Base-by-base conservation (phyloP, 139 green algal species). In the Picochlorum sp. region DNA sequence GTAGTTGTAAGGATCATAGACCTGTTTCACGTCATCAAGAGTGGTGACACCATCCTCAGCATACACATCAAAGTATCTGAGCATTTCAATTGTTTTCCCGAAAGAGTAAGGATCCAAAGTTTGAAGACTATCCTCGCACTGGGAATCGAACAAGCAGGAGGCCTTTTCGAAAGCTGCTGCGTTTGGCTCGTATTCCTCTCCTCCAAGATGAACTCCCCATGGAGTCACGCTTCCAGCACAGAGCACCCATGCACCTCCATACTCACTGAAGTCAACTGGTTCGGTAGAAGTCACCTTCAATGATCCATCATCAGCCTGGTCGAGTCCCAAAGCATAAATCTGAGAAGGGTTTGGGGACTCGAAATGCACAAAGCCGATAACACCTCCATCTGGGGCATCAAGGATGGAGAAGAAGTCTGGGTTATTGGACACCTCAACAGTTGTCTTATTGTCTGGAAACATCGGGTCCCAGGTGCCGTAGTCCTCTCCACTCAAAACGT, bases 121-220 rank as follows among this genome's bases (percentile, higher is more conserved):
- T n/a, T 58, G 32, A 10, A 64, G 23, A 58, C 34, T 58, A 6
- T 59, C 51, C 23, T n/a, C 38, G 41, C 18, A 61, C 41, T 32
- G 28, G 50, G 20, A 41, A 16, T 41, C n/a, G 47, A 50, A 65
- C 21, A 65, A 32, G 59, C 59, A 44, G 5, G 49, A 28, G 8
- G 57, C 1, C 38, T 68, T 24, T 3, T 49, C 37, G 47, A 37
- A 9, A 24, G 21, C 32, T 15, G 47, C 37, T 26, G 69, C 69
- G 13, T 80, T 62, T 4, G 73, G 73, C 63, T 80, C 73, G 21
- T 77, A 80, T 62, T 80, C 73, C 49, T 80, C 73, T 30, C 54
- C 61, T 23, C 46, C 73, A 44, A 80, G 38, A 56, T 76, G 73
- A 57, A 58, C 50, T 52, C 34, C 30, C 72, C 72, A 79, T 49